Conservation (phyloP, 1,139 yeast genomes). For the Wickerhamiella infanticola region DNA sequence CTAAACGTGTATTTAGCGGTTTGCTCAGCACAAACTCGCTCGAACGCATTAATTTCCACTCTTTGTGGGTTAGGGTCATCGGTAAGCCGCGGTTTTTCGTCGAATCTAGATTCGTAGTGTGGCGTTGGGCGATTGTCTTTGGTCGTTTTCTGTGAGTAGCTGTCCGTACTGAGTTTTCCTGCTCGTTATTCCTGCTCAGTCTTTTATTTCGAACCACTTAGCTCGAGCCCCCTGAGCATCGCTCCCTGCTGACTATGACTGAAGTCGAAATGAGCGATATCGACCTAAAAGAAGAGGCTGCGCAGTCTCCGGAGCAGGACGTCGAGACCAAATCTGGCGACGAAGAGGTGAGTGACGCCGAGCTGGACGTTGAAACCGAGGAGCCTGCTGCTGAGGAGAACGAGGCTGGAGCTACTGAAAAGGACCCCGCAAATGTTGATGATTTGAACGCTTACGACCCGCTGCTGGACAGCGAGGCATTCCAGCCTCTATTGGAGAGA, state of each 20-base stretch:
- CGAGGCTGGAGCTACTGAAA: neutral
- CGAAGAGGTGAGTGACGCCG: neutral
- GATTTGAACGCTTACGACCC: conserved; percentile 9
- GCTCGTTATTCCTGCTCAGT: too few species aligned
- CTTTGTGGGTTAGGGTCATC: too few species aligned
- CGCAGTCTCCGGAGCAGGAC: neutral
- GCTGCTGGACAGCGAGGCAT: conserved; percentile 9
- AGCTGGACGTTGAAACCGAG: neutral
- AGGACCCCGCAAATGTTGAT: conserved; percentile 1
- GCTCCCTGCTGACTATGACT: neutral
- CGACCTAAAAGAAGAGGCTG: neutral
- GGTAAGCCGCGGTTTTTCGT: too few species aligned
- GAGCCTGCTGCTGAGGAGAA: neutral
- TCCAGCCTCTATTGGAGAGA: conserved; percentile 16
- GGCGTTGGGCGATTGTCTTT: too few species aligned
- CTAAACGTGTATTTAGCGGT: too few species aligned
- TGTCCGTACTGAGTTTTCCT: too few species aligned
- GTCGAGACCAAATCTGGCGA: neutral
- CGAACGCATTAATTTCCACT: too few species aligned
- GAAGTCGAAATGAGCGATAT: conserved; percentile 1
- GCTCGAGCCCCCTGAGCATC: neutral
- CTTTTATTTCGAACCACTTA: neutral
- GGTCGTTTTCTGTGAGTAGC: too few species aligned
- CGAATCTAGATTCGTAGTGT: too few species aligned
- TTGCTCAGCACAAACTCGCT: too few species aligned